Base-by-base conservation (phyloP, 352 stramenopile species). In the Globisporangium cystogenes region DNA sequence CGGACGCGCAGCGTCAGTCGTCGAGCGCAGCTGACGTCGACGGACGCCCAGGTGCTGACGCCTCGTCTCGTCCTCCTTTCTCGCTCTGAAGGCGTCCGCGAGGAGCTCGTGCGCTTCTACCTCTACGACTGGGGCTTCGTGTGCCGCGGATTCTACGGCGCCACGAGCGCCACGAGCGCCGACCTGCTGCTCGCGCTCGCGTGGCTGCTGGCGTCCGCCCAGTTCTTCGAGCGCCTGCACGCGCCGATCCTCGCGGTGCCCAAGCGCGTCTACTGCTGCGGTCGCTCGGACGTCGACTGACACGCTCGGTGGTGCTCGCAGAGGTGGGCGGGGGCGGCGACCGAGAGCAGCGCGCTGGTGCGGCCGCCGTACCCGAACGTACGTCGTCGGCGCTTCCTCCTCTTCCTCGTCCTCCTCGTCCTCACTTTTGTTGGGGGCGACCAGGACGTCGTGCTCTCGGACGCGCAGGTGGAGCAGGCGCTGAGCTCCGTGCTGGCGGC, bases 121-220 rank as follows among this genome's bases (percentile, higher is more conserved):
- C 53, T 91, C 10, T 82, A 86, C 55, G 63, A 85, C 12, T 87
- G 77, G 77, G 75, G 77, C 2, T 91, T 88, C 49, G 67, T 82
- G 0, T 83, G 61, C 41, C 35, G 35, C 15, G 15, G 54, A 0
- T 82, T 91, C 48, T 91, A 82, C 43, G 48, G 41, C 12, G 31
- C 55, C 1, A n/a, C n/a, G n/a, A 40, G 27, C 21, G n/a, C 65
- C 14, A 60, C 63, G 1, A 73, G 71, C 43, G 53, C 68, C 44
- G 57, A 83, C 11, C 52, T 89, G n/a, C 43, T 86, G 44, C 62
- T 87, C 12, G 69, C 73, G 0, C 44, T 86, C 5, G 62, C 67
- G 46, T 89, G 73, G 78, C 47, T 86, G 1, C 29, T 87, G 0
- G 72, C 75, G 3, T 71, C 72, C 48, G 67, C 73, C 29, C 46